Base-by-base conservation (phyloP, 805 yeast genomes). In the Candida pseudoglaebosa region DNA sequence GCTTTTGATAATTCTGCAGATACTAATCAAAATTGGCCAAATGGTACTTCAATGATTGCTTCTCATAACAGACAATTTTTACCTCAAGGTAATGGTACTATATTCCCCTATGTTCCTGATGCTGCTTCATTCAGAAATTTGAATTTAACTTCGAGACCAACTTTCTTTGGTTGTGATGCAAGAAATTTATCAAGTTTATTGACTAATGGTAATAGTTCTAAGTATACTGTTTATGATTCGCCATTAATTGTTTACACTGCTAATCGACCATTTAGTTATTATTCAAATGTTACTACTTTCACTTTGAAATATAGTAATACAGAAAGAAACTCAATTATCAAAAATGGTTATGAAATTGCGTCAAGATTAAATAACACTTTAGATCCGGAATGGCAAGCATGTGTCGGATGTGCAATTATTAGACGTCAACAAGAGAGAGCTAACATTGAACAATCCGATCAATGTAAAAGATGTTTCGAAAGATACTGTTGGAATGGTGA, bases 81-180 rank as follows among this genome's bases (percentile, higher is more conserved):
- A 4, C 39, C 43, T 4, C 73, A 73, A 47, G 82, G 82, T 13
- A 68, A 72, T 43, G 76, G 78, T 32, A 74, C 86, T 17, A 73
- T 82, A 1, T 82, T 84, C 70, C 95, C 96, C 7, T 76, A 80
- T 49, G 90, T 88, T 37, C 95, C 96, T 15, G 85, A 77, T 51
- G 65, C 59, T 12, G 63, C 73, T 34, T 71, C 87, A 1, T 84
- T 86, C 56, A 53, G 79, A n/a, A 70, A 73, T 39, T 51, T 64
- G 46, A 82, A 83, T 37, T 67, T 85, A 42, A 77, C 85, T 18
- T 67, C 80, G 16, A 71, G 62, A 43, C 95, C 95, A 33, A 73
- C 80, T 1, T 87, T 88, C 62, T 88, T 88, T 59, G 96, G 96
- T 21, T 87, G 96, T 61, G 72, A 84, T 53, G 71, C 86, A 3